A percentile compares a stretch with the other conserved stretches of the same genome.
phyloP scores from a whole-genome alignment of 192 early-diverging fungal species.

The Anaeromyces robustus region DNA sequence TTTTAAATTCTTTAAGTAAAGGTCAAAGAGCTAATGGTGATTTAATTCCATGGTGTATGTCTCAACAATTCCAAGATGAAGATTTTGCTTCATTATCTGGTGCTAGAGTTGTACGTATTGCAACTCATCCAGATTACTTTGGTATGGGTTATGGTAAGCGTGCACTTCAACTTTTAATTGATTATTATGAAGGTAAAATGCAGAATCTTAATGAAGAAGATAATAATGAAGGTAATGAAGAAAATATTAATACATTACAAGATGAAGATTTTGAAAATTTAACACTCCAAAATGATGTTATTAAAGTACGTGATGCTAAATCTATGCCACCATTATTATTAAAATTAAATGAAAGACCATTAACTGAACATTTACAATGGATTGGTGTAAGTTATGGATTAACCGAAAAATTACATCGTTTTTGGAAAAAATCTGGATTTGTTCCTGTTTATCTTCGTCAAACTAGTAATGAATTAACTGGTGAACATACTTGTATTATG shows the following conservation, averaged over 20 bases:
- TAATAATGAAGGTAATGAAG: conserved; percentile 29
- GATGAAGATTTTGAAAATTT: conserved; percentile 10
- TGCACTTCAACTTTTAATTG: conserved; percentile 69
- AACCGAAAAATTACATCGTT: conserved; percentile 76
- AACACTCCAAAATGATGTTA: conserved; percentile 52
- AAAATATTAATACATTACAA: conserved; percentile 21
- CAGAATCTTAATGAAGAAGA: conserved; percentile 42
- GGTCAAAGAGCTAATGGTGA: conserved; percentile 83
- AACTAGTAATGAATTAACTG: conserved; percentile 90
- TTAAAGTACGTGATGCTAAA: conserved; percentile 70
- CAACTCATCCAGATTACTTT: conserved; percentile 91
- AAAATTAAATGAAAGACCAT: conserved; percentile 62
- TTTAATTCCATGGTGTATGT: conserved; percentile 92
- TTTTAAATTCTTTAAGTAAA: conserved; percentile 63
- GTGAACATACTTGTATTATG: conserved; percentile 97
- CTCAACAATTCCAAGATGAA: conserved; percentile 91
- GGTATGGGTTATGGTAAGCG: conserved; percentile 93
- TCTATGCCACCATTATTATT: conserved; percentile 87
- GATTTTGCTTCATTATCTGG: conserved; percentile 91
- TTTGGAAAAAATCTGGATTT: conserved; percentile 87
- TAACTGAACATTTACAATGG: conserved; percentile 66
- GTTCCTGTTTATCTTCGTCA: conserved; percentile 91
- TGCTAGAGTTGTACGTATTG: conserved; percentile 91
- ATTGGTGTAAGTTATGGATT: conserved; percentile 92
- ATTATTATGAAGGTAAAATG: conserved; percentile 76